These are phyloP conservation scores for Speleostelium caveatum DNA, from an alignment of 78 protist genomes.

Conservation along the genomic window DNA sequence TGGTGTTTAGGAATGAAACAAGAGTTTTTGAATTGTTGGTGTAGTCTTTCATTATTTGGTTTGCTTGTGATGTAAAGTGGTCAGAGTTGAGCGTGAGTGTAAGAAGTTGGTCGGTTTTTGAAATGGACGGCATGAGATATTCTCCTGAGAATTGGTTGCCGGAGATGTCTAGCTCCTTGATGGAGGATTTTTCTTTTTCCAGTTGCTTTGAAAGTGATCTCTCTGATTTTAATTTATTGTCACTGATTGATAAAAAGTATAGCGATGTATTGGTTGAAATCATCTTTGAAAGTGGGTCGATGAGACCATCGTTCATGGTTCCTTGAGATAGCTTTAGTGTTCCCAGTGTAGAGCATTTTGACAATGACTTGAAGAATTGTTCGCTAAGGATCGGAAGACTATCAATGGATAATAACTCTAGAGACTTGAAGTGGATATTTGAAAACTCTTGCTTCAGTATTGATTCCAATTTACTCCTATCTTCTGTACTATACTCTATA, in stretches of 20 bases:
- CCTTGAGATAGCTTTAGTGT: neutral
- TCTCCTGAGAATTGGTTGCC: neutral
- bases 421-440: neutral
- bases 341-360: neutral
- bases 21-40: neutral
- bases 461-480: neutral
- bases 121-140: neutral
- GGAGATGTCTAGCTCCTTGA: neutral
- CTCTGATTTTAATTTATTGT: neutral
- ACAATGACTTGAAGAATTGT: too few species aligned
- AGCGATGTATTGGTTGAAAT: neutral
- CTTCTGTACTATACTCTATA: neutral
- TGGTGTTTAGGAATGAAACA: neutral
- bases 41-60: neutral
- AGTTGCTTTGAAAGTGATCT: neutral
- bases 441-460: too few species aligned
- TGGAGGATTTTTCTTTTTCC: neutral
- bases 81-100: neutral
- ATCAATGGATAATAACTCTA: neutral
- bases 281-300: neutral
- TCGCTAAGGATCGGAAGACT: too few species aligned
- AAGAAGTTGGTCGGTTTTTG: neutral
- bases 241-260: neutral
- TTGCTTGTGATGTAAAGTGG: neutral
- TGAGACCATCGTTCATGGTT: neutral